Percentiles rank a stretch among this genome's conserved stretches.
These are phyloP conservation scores for Yamadazyma jaroonii DNA, from an alignment of 1,139 yeast species.

Conservation along the genomic window DNA sequence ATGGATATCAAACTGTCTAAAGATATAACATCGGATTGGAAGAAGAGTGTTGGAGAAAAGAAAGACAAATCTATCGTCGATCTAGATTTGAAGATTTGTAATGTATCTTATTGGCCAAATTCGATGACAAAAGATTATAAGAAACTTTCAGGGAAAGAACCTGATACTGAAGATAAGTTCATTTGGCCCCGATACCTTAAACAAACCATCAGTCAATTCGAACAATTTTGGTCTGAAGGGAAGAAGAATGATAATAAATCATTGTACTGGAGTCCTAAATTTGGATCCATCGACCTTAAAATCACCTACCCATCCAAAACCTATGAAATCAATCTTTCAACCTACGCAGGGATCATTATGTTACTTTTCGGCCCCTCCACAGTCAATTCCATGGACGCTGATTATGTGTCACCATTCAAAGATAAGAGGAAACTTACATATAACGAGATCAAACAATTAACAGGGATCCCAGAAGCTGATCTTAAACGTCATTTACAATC, in stretches of 20 bases:
- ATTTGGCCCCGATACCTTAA: constrained; percentile 44
- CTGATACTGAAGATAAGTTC: constrained; percentile 20
- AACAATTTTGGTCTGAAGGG: constrained; percentile 46
- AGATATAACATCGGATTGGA: constrained; percentile 59
- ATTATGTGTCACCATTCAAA: constrained; percentile 46
- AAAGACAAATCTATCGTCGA: constrained; percentile 23
- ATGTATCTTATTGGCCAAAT: constrained; percentile 50
- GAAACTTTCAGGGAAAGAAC: constrained; percentile 37
- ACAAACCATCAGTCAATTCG: constrained; percentile 36
- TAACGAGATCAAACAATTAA: constrained; percentile 59
- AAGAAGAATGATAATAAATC: constrained; percentile 71
- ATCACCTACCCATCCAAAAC: constrained; percentile 63
- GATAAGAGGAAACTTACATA: constrained; percentile 42
- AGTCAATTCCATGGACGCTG: constrained; percentile 11
- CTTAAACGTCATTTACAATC: constrained; percentile 78
- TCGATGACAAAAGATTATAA: constrained; percentile 59
- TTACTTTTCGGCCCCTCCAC: constrained; percentile 61
- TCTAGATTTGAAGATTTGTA: constrained; percentile 55
- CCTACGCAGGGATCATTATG: constrained; percentile 76
- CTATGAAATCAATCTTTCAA: constrained; percentile 79
- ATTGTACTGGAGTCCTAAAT: constrained; percentile 79
- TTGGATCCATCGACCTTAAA: constrained; percentile 77
- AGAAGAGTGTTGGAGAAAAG: constrained; percentile 17
- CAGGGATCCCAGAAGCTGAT: constrained; percentile 73
- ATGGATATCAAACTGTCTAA: constrained; percentile 71